Evolutionary conservation across 116 monocot genomes (phyloP).

Genomic region (Posidonia oceanica): DNA sequence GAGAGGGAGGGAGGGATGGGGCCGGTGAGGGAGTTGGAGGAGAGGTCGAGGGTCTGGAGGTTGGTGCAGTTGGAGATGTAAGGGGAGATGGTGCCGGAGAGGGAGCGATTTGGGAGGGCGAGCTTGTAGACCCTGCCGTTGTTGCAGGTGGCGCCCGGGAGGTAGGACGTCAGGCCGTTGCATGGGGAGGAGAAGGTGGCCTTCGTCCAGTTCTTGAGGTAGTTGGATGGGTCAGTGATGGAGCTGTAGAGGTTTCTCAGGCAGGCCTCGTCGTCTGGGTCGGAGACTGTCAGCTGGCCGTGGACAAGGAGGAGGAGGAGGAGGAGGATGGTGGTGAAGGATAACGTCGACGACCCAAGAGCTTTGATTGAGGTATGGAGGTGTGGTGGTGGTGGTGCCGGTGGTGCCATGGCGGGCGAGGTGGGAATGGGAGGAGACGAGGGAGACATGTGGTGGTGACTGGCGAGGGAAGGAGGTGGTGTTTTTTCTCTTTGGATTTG

Average conservation of each 20-base stretch:
- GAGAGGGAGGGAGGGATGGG: slow-evolving; percentile 51
- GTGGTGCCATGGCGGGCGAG: neutral
- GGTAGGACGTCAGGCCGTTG: slow-evolving; percentile 65
- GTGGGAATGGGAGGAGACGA: neutral
- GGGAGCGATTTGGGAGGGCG: slow-evolving; percentile 41
- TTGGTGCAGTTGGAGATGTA: slow-evolving; percentile 77
- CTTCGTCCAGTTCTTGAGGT: slow-evolving; percentile 50
- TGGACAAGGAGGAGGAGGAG: slow-evolving; percentile 10
- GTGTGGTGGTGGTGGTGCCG: slow-evolving; percentile 20
- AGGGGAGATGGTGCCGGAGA: slow-evolving; percentile 43
- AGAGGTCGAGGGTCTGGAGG: slow-evolving; percentile 88
- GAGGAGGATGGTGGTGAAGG: neutral
- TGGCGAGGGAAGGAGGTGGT: neutral
- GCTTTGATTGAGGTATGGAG: neutral
- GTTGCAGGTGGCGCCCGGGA: slow-evolving; percentile 86
- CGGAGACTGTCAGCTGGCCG: neutral
- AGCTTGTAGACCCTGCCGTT: slow-evolving; percentile 90
- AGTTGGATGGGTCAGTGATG: slow-evolving; percentile 22
- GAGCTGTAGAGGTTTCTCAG: slow-evolving; percentile 42
- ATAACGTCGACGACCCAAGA: slow-evolving; percentile 1
- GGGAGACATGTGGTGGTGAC: neutral
- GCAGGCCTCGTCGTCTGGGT: slow-evolving; percentile 62
- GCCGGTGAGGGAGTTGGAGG: slow-evolving; percentile 59
- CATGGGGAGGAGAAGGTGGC: slow-evolving; percentile 52
- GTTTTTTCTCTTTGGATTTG: neutral